Evolutionary conservation across 768 basidiomycete genomes (phyloP).

Genomic region (Collybiopsis luxurians): DNA sequence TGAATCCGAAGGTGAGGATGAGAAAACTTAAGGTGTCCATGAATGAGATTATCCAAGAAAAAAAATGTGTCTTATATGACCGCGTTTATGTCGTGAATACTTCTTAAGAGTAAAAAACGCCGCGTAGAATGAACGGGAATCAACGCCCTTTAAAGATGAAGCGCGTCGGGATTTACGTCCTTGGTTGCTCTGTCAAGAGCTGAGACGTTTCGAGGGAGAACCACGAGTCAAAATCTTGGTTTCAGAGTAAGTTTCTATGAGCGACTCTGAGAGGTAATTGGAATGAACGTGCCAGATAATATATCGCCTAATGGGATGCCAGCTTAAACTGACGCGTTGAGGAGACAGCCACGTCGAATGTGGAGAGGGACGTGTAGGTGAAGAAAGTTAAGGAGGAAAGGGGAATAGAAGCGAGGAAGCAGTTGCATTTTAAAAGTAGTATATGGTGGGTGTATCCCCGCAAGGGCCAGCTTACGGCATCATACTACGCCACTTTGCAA

Average conservation of each 20-base stretch:
- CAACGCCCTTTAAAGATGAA: background rate
- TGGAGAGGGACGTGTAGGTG: background rate
- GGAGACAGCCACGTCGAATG: background rate
- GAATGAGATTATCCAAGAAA: too few relatives aligned
- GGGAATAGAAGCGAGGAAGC: background rate
- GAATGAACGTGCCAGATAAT: too few relatives aligned
- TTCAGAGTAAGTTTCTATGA: background rate
- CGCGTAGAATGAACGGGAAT: background rate
- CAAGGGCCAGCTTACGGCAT: background rate
- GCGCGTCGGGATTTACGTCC: slow-evolving; percentile 8
- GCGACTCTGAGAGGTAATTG: background rate
- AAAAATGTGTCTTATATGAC: background rate
- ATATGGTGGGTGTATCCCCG: background rate
- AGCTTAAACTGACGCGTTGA: too few relatives aligned
- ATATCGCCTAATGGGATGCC: too few relatives aligned
- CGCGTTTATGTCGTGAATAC: background rate
- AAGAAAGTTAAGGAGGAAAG: background rate
- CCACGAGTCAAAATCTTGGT: background rate
- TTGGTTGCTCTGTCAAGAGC: background rate
- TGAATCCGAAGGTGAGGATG: background rate
- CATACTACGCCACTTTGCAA: background rate
- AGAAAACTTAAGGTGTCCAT: slow-evolving; percentile 19
- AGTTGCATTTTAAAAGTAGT: background rate
- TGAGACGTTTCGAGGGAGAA: background rate
- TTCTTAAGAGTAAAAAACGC: background rate